These are phyloP conservation scores for Williopsis jadinii DNA, from an alignment of 1,139 yeast species.

Conservation along the genomic window DNA sequence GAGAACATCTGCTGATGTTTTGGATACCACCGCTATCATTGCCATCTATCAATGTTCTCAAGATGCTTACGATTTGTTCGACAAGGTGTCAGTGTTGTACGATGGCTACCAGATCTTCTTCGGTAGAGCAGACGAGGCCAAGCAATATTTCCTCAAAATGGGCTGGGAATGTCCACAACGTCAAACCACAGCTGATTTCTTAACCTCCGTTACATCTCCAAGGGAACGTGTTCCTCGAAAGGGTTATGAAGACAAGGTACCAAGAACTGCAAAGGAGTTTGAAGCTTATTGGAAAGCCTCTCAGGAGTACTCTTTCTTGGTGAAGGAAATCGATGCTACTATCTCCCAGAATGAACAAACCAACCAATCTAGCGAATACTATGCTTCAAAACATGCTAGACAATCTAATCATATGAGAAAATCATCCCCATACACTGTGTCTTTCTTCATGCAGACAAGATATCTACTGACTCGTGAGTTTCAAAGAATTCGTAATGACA, in stretches of 20 bases:
- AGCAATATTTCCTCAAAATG: slow-evolving; percentile 47
- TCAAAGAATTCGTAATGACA: too few relatives aligned
- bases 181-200: too few relatives aligned
- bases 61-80: too few relatives aligned
- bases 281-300: slow-evolving; percentile 62
- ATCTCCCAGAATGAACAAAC: slow-evolving; percentile 12
- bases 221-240: slow-evolving; percentile 34
- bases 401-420: slow-evolving; percentile 36
- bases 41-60: slow-evolving; percentile 85
- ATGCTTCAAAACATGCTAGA: slow-evolving; percentile 50
- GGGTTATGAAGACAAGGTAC: slow-evolving; percentile 58
- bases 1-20: slow-evolving; percentile 53
- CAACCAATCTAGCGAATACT: slow-evolving; percentile 24
- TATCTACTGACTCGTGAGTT: too few relatives aligned
- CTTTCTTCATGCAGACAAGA: slow-evolving; percentile 62
- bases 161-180: too few relatives aligned
- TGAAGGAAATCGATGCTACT: slow-evolving; percentile 33
- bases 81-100: slow-evolving; percentile 60
- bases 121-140: slow-evolving; percentile 57
- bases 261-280: slow-evolving; percentile 67
- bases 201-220: too few relatives aligned
- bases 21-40: slow-evolving; percentile 57
- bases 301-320: slow-evolving; percentile 38
- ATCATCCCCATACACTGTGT: slow-evolving; percentile 60
- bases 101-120: slow-evolving; percentile 73